Evolutionary conservation across 805 yeast genomes (phyloP).

Genomic region (Candida montana): DNA sequence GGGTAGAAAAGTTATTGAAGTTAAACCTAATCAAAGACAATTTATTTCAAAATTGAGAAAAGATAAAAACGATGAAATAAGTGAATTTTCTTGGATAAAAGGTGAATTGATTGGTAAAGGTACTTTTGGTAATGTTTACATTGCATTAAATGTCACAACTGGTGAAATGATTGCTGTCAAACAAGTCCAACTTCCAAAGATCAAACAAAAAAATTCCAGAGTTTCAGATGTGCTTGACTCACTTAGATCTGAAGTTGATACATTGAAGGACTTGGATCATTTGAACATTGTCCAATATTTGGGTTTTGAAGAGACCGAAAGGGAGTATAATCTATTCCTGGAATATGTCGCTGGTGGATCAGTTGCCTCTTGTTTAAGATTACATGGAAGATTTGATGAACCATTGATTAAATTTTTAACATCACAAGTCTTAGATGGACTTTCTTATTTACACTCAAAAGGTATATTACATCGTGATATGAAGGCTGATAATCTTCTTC

Average conservation of each 20-base stretch:
- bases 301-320: conserved; percentile 77
- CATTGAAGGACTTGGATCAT: conserved; percentile 91
- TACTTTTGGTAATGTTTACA: conserved; percentile 88
- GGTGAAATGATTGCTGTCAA: conserved; percentile 99
- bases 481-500: conserved; percentile 85
- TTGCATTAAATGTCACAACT: conserved; percentile 90
- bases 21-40: conserved; percentile 64
- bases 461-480: conserved; percentile 92
- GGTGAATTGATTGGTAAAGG: conserved; percentile 97
- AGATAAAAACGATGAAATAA: conserved; percentile 55
- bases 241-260: conserved; percentile 83
- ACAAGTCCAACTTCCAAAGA: conserved; percentile 70
- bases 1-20: conserved; percentile 93
- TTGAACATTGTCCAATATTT: conserved; percentile 91
- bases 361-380: conserved; percentile 76
- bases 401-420: conserved; percentile 66
- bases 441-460: conserved; percentile 79
- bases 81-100: conserved; percentile 94
- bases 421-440: conserved; percentile 74
- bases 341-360: conserved; percentile 99
- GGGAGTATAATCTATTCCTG: conserved; percentile 77
- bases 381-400: conserved; percentile 84
- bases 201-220: conserved; percentile 34
- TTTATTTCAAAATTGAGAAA: conserved; percentile 59
- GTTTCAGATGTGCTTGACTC: conserved; percentile 70